These are phyloP conservation scores for Rosellinia necatrix DNA, from an alignment of 2,329 filamentous ascomycete genomes.

Conservation along the genomic window DNA sequence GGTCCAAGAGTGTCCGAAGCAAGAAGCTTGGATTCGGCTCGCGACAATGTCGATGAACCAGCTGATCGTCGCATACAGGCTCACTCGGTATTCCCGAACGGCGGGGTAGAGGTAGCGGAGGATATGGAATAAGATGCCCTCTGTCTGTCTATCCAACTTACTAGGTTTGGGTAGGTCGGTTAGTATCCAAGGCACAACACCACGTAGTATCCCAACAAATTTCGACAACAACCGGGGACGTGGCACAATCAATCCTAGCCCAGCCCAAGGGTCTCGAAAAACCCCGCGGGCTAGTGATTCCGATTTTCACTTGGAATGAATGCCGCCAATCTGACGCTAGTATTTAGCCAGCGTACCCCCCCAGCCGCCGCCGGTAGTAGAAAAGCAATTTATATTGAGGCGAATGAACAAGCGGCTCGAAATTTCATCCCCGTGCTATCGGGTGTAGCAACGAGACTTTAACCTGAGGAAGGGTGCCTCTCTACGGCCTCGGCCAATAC, in stretches of 20 bases:
- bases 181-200: too few relatives aligned
- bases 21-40: constrained; percentile 2
- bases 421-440: constrained; percentile 4
- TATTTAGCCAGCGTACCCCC: constrained; percentile 38
- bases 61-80: not conserved
- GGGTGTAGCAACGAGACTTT: constrained; percentile 12
- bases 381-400: constrained; percentile 19
- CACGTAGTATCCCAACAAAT: constrained; percentile 20
- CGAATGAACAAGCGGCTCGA: constrained; percentile 1
- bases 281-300: constrained; percentile 32
- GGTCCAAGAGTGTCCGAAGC: not conserved
- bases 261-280: not conserved
- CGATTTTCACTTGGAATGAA: constrained; percentile 26
- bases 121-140: too few relatives aligned
- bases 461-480: too few relatives aligned
- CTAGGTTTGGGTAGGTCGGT: not conserved
- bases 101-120: constrained; percentile 4
- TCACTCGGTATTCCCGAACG: not conserved
- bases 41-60: constrained; percentile 10
- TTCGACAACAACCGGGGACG: constrained; percentile 15
- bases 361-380: constrained; percentile 6
- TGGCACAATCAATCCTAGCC: constrained; percentile 19
- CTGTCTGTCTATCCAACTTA: too few relatives aligned
- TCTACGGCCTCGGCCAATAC: not conserved
- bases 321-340: constrained; percentile 32